Conservation (phyloP, 306 rosid species). For the Lotus japonicus region DNA sequence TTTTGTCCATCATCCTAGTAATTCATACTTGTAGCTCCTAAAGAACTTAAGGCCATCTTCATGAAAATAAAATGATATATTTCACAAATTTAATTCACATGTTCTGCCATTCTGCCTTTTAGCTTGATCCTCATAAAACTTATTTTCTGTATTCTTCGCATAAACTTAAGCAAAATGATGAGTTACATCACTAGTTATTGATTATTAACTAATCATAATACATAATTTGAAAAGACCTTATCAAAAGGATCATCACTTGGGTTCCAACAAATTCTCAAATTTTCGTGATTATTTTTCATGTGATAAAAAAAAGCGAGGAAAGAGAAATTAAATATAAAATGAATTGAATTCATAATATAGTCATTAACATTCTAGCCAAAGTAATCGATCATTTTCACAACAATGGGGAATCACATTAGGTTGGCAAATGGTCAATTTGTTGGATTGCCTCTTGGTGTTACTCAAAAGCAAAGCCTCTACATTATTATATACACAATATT, state of each 20-base stretch:
- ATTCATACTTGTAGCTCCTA: too few relatives aligned
- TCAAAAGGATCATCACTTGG: background rate
- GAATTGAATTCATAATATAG: background rate
- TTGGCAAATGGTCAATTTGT: conserved; percentile 11
- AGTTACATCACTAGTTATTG: background rate
- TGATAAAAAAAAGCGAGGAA: background rate
- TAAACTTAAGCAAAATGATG: background rate
- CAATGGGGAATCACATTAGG: background rate
- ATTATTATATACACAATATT: background rate
- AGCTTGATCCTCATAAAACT: background rate
- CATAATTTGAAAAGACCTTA: background rate
- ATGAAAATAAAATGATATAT: background rate
- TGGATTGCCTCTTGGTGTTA: conserved; percentile 25
- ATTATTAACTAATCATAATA: background rate
- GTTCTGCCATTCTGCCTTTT: too few relatives aligned
- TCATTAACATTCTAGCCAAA: background rate
- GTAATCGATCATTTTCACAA: background rate
- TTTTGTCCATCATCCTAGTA: too few relatives aligned
- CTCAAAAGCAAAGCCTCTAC: conserved; percentile 21
- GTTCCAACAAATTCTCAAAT: background rate
- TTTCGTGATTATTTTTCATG: background rate
- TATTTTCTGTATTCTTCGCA: background rate
- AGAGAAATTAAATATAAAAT: background rate
- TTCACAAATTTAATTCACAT: background rate
- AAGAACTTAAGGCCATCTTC: too few relatives aligned